A percentile compares a stretch with the other conserved stretches of the same genome.
These are phyloP conservation scores for Vicia sativa DNA, from an alignment of 306 rosid genomes.

Conservation along the genomic window DNA sequence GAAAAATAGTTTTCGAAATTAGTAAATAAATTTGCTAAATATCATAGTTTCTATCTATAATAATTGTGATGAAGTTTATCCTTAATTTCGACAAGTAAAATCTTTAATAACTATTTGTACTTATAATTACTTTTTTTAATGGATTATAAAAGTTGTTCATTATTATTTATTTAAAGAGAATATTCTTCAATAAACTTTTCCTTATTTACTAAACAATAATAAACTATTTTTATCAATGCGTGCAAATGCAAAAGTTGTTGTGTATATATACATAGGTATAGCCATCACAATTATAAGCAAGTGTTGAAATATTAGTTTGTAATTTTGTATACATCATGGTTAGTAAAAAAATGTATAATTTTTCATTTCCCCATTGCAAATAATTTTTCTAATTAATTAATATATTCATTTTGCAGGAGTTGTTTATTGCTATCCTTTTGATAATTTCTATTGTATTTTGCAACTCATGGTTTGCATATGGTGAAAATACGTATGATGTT, in stretches of 20 bases:
- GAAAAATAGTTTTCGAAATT: no score
- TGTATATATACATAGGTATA: background rate
- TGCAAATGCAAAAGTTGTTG: background rate
- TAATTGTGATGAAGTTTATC: background rate
- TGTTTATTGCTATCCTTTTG: background rate
- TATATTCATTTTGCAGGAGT: conserved; percentile 14
- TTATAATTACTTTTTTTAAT: background rate
- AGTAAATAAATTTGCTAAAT: no score
- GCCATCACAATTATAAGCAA: background rate
- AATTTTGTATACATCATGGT: background rate
- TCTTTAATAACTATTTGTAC: background rate
- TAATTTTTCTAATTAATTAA: background rate
- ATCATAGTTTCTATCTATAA: no score
- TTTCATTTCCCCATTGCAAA: background rate
- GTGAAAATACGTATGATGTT: conserved; percentile 29
- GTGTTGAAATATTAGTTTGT: background rate
- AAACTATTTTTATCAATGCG: background rate
- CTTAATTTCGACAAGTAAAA: background rate
- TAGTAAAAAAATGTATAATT: background rate
- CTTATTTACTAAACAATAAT: background rate
- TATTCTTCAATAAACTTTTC: background rate
- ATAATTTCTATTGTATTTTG: conserved; percentile 8
- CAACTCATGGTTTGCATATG: conserved; percentile 5
- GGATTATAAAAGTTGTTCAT: background rate
- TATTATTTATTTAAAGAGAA: background rate